These are phyloP conservation scores for Pavlovales sp. DNA, from an alignment of 208 protist species.

Conservation along the genomic window DNA sequence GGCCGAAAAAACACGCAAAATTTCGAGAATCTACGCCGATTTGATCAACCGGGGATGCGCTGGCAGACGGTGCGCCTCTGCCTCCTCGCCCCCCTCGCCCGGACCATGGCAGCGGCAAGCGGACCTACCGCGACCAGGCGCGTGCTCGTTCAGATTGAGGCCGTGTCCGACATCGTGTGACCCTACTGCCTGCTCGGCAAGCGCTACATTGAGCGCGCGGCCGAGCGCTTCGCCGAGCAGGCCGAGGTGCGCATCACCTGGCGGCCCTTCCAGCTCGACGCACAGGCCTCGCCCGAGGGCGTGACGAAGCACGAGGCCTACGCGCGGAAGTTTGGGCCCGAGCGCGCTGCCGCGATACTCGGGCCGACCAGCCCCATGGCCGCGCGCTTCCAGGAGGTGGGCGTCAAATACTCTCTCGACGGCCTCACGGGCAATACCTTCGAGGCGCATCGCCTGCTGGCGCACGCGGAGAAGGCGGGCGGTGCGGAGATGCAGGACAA, in stretches of 20 bases:
- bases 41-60: too few relatives aligned
- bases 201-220: not conserved
- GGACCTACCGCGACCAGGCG: too few relatives aligned
- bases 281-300: not conserved
- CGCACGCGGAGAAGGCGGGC: not conserved
- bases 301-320: not conserved
- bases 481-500: not conserved
- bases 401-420: not conserved
- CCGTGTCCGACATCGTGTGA: not conserved
- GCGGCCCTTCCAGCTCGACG: not conserved
- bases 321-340: not conserved
- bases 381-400: not conserved
- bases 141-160: not conserved
- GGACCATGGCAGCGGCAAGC: too few relatives aligned
- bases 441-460: not conserved
- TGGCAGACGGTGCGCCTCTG: too few relatives aligned
- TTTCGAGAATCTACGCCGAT: too few relatives aligned
- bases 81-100: too few relatives aligned
- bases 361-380: not conserved
- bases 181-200: not conserved
- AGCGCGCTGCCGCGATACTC: not conserved
- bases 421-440: not conserved
- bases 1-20: too few relatives aligned
- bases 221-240: not conserved
- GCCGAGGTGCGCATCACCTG: not conserved